Conservation (phyloP, 2,329 filamentous ascomycete species). For the Xylaria sp. region DNA sequence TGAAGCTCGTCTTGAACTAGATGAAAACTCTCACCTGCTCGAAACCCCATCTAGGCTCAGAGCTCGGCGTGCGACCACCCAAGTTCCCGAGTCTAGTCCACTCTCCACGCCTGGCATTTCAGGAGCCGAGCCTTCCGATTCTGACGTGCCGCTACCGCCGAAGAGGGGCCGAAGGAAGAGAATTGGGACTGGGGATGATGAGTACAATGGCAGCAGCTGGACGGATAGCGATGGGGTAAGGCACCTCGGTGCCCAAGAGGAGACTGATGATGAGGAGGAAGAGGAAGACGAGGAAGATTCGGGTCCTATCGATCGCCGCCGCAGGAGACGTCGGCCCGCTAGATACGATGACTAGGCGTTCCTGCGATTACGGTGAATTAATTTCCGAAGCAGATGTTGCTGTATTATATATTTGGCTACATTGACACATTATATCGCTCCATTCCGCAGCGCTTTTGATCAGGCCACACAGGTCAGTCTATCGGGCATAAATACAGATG, state of each 20-base stretch:
- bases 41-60: constrained; percentile 41
- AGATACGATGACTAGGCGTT: constrained; percentile 46
- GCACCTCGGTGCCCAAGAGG: constrained; percentile 38
- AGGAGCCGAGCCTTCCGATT: constrained; percentile 40
- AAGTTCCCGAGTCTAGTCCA: constrained; percentile 44
- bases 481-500: not conserved
- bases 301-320: constrained; percentile 38
- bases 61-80: constrained; percentile 35
- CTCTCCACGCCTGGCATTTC: constrained; percentile 44
- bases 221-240: constrained; percentile 42
- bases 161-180: constrained; percentile 37
- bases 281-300: constrained; percentile 43
- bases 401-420: constrained; percentile 23
- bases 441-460: not conserved
- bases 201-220: constrained; percentile 47
- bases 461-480: not conserved
- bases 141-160: constrained; percentile 36
- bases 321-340: constrained; percentile 44
- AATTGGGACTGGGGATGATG: constrained; percentile 42
- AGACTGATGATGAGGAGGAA: constrained; percentile 41
- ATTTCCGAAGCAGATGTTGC: not conserved
- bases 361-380: not conserved
- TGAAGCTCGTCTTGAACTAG: constrained; percentile 44
- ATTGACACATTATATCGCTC: constrained; percentile 17
- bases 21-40: constrained; percentile 39